Base-by-base conservation (phyloP, 176 grass and related monocot species). In the Rhynchospora pubera region DNA sequence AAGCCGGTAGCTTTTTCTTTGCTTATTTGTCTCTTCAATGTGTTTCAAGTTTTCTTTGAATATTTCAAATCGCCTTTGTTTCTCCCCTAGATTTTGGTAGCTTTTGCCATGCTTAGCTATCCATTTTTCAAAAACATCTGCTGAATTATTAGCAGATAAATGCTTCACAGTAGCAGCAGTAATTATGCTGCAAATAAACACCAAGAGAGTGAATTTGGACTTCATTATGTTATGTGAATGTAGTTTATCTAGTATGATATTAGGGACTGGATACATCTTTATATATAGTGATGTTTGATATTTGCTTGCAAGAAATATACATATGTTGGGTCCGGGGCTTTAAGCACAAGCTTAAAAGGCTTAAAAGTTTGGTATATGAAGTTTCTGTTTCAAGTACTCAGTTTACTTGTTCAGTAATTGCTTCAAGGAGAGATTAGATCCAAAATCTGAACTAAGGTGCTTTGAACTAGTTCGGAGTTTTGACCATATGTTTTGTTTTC, bases 1-100 rank as follows among this genome's bases (percentile, higher is more conserved):
- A 5, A 97, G 74, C 87, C 86, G 89, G 82, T 90, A 97, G 87
- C 87, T 97, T 10, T 87, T 86, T 8, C 83, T 91, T 53, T 85
- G 84, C 75, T 45, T 82, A 83, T 97, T 91, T 4, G 82, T 87
- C 14, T 93, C 89, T 47, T 85, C 89, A 44, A 97, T 93, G 84
- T 90, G 94, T 79, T 79, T 91, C 84, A 93, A 83, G 57, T 97
- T 93, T 81, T 90, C 58, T 66, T 81, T 84, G 82, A 97, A 93
- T 57, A 90, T 82, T 22, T 65, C 86, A 13, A 90, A 93, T 90
- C 85, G 75, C 81, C 53, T 68, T 9, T 78, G 74, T 77, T 91
- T 97, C 84, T 93, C 94, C 61, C 91, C 90, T 11, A 64, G 67
- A 72, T 50, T 87, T 18, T 9, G 72, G 9, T 97, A 93, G 10